phyloP scores from a whole-genome alignment of 805 yeast genomes.

The Myxozyma udenii region DNA sequence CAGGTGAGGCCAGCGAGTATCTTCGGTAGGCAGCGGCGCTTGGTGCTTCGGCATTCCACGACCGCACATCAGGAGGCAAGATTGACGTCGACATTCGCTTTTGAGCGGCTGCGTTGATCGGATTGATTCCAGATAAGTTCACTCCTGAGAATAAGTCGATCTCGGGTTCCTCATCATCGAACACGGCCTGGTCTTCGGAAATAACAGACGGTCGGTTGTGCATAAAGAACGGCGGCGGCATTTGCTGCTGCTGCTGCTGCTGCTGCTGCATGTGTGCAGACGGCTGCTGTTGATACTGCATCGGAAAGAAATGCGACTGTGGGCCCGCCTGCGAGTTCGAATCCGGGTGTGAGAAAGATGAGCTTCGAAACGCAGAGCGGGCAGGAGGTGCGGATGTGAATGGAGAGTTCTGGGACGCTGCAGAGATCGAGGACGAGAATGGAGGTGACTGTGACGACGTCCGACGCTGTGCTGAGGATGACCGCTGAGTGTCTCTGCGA shows the following conservation, averaged over 20 bases:
- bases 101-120: slow-evolving; percentile 1
- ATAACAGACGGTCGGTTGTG: slow-evolving; percentile 4
- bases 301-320: slow-evolving; percentile 3
- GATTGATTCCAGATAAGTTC: neutral
- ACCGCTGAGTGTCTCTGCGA: too few relatives aligned
- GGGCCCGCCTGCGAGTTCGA: slow-evolving; percentile 4
- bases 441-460: neutral
- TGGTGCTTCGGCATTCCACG: neutral
- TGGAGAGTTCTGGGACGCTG: slow-evolving; percentile 6
- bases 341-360: neutral
- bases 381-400: slow-evolving; percentile 7
- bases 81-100: slow-evolving; percentile 7
- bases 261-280: neutral
- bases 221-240: neutral
- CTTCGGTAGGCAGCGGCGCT: neutral
- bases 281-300: neutral
- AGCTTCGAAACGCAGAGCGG: neutral
- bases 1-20: neutral
- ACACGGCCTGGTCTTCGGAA: slow-evolving; percentile 15
- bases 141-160: neutral
- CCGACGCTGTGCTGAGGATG: too few relatives aligned
- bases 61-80: neutral
- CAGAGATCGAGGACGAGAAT: slow-evolving; percentile 7
- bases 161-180: slow-evolving; percentile 21
- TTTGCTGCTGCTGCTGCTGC: neutral